Conservation (phyloP, 805 yeast species). For the Kodamaea kaohsiungensis region DNA sequence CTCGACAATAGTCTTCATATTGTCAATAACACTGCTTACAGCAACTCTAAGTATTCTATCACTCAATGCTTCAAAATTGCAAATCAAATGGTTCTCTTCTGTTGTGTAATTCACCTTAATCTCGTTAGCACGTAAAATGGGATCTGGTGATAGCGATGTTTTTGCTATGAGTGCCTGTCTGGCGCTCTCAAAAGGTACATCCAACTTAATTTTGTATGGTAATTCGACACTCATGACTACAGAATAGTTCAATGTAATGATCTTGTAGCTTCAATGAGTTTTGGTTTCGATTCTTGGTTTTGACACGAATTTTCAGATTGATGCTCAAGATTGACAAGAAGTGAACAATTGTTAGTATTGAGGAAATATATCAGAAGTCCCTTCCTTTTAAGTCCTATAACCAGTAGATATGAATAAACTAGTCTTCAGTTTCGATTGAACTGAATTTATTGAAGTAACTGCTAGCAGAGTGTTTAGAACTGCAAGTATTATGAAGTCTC, state of each 20-base stretch:
- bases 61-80: slow-evolving; percentile 59
- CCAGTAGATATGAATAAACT: no score
- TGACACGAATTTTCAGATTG: neutral
- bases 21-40: slow-evolving; percentile 77
- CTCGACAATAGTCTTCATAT: slow-evolving; percentile 73
- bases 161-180: slow-evolving; percentile 66
- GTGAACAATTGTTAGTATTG: neutral
- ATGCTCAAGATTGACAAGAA: neutral
- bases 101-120: slow-evolving; percentile 48
- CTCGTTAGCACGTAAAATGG: slow-evolving; percentile 73
- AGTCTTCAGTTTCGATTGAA: no score
- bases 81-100: slow-evolving; percentile 37
- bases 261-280: neutral
- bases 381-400: no score
- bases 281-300: neutral
- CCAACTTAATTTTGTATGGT: slow-evolving; percentile 31
- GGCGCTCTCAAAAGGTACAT: slow-evolving; percentile 62
- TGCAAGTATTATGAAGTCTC: no score
- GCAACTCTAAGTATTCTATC: slow-evolving; percentile 83
- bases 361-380: no score
- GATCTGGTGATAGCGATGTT: slow-evolving; percentile 71
- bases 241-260: neutral
- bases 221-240: neutral
- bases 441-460: no score
- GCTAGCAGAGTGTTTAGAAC: no score